Evolutionary conservation across 1,139 yeast species (phyloP), one percentile per base, ranked within the genome.

Genomic region (Geotrichum citri-aurantii): DNA sequence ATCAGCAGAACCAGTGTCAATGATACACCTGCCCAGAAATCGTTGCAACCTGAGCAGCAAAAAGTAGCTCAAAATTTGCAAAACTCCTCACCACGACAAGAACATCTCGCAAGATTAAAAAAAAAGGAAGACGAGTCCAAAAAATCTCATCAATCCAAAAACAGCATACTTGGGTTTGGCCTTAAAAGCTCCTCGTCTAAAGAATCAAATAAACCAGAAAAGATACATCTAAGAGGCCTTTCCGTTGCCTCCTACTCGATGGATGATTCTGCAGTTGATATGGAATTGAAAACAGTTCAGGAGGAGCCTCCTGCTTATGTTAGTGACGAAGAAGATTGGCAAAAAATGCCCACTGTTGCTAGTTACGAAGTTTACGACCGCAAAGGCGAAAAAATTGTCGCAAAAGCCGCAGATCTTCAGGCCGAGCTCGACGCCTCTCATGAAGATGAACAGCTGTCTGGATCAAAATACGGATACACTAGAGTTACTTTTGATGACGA

Each of bases 401-500:
- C 67, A 46, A 65, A 63, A 3, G 58, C 59, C 11, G 62, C 61
- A 7, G 62, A 61, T 23, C 65, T 65, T 44, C 55, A 56, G 11
- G 59, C 57, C 23, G 61, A 57, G n/a, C 55, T 53, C 21, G 66
- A 61, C 19, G 60, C 62, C n/a, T 62, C 62, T 7, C 65, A 63
- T 37, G 65, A 67, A 17, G 67, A 69, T 12, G 71, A 70, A 8
- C 65, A 63, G 57, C 60, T n/a, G 11, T 58, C 54, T 14, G 61
- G 56, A 10, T 50, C 62, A 29, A 58, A 72, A 67, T 61, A 78
- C 59, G 97, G 96, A 0, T 93, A 95, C 69, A 93, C 99, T 0
- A 85, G 95, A 66, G 87, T 95, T 12, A 91, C 92, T 48, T 88
- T 87, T 2, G 96, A 91, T 66, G 98, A 93, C 69, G 95, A 95